Evolutionary conservation across 257 asterid genomes (phyloP).

Genomic region (Mitragyna speciosa): DNA sequence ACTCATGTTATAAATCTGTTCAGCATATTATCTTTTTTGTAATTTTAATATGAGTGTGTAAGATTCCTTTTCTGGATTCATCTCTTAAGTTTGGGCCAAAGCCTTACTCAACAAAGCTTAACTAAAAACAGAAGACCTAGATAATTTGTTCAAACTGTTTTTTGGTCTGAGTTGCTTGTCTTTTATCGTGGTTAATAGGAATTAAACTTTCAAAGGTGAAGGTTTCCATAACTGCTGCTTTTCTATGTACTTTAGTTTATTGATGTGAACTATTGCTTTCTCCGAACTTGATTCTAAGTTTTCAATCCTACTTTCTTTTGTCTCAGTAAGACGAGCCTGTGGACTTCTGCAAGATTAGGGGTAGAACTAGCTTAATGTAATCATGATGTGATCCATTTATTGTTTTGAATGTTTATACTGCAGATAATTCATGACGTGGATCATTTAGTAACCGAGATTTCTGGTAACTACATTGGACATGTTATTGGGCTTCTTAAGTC

Average conservation of each 20-base stretch:
- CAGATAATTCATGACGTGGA: slow-evolving; percentile 82
- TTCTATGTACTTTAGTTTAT: background rate
- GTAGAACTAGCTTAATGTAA: background rate
- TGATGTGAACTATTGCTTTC: background rate
- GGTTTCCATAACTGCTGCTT: background rate
- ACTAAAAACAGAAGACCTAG: background rate
- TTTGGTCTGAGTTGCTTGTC: background rate
- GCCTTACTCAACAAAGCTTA: background rate
- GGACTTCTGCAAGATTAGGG: background rate
- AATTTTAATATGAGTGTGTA: background rate
- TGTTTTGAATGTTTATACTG: slow-evolving; percentile 20
- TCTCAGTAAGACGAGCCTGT: background rate
- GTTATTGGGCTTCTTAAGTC: slow-evolving; percentile 69
- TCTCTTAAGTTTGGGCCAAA: background rate
- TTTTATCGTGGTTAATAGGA: background rate
- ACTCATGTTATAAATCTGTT: background rate
- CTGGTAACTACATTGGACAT: slow-evolving; percentile 61
- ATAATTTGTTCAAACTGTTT: background rate
- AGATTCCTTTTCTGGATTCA: background rate
- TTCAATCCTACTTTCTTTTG: background rate
- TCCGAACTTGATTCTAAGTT: background rate
- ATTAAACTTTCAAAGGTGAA: background rate
- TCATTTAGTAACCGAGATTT: slow-evolving; percentile 62
- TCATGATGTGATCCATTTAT: background rate
- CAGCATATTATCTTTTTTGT: background rate